These are phyloP conservation scores for Aspergillus brunneoviolaceus DNA, from an alignment of 2,329 filamentous ascomycete species.

Conservation along the genomic window DNA sequence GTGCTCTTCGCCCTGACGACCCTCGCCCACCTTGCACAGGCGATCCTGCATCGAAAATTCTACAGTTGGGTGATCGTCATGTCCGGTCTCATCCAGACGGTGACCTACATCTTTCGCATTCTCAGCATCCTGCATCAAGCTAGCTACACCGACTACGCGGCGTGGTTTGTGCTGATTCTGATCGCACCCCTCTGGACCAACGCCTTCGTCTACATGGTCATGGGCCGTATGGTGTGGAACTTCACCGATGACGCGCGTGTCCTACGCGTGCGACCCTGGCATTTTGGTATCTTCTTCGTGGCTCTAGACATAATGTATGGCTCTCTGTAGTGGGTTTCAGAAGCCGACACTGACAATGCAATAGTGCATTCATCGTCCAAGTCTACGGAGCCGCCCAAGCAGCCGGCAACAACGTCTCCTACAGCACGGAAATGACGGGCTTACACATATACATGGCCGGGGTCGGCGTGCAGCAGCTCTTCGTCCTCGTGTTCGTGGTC, in stretches of 20 bases:
- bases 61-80: constrained; percentile 1
- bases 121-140: neutral
- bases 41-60: neutral
- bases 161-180: neutral
- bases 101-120: constrained; percentile 1
- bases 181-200: neutral
- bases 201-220: constrained; percentile 1
- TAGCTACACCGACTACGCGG: neutral
- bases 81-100: neutral
- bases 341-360: neutral
- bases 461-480: neutral
- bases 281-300: neutral
- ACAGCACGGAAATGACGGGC: neutral
- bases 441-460: constrained; percentile 1
- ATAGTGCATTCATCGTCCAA: neutral
- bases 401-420: neutral
- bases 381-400: constrained; percentile 1
- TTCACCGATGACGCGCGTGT: neutral
- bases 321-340: neutral
- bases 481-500: neutral
- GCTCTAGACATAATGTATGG: neutral
- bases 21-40: neutral
- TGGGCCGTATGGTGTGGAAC: constrained; percentile 3
- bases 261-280: neutral
- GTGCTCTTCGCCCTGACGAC: neutral